phyloP scores from a whole-genome alignment of 2,329 filamentous ascomycete species.

The Atkinsonella texensis region DNA sequence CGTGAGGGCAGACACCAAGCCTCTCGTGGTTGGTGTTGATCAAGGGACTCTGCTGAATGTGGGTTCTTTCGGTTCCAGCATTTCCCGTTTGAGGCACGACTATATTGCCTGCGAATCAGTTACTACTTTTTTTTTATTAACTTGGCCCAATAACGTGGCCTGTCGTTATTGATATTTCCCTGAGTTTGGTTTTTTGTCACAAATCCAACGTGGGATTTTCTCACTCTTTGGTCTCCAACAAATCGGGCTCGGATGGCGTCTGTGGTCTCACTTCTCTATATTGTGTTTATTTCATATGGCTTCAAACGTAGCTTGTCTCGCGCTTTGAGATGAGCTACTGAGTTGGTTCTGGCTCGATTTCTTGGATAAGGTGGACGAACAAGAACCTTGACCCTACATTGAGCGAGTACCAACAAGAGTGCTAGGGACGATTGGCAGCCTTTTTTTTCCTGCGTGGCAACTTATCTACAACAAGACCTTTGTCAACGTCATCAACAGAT shows the following conservation, averaged over 20 bases:
- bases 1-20: constrained; percentile 5
- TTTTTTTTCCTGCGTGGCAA: neutral
- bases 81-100: neutral
- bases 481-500: neutral
- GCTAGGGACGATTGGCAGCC: neutral
- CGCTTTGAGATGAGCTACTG: neutral
- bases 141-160: too few species aligned
- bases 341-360: neutral
- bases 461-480: neutral
- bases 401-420: neutral
- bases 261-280: neutral
- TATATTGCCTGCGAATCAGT: neutral
- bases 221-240: constrained; percentile 12
- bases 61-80: neutral
- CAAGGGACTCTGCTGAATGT: neutral
- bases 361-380: neutral
- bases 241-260: constrained; percentile 11
- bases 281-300: neutral
- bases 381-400: neutral
- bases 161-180: constrained; percentile 11
- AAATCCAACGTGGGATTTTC: constrained; percentile 15
- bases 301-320: neutral
- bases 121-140: neutral
- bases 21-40: neutral
- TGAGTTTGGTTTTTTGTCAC: constrained; percentile 18